Evolutionary conservation across 164 flowering plant genomes (phyloP).

Genomic region (Akebia trifoliata): DNA sequence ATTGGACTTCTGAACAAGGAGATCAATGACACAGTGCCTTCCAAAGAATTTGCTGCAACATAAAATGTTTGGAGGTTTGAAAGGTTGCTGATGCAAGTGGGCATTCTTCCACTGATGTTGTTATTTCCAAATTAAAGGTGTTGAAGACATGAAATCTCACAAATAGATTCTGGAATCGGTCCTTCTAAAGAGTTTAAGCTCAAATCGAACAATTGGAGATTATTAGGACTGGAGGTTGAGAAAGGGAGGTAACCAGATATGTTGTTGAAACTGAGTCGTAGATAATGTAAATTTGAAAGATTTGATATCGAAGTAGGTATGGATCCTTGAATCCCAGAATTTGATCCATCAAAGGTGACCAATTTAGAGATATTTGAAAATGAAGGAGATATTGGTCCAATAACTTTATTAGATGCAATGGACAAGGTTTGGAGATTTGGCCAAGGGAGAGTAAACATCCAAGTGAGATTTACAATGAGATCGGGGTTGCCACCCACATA

Average conservation of each 20-base stretch:
- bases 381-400: slow-evolving; percentile 7
- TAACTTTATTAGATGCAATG: not conserved
- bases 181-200: slow-evolving; percentile 11
- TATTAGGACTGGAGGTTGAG: no score
- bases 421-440: not conserved
- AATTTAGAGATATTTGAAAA: slow-evolving; percentile 16
- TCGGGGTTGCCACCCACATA: slow-evolving; percentile 10
- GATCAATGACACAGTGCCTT: slow-evolving; percentile 9
- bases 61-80: not conserved
- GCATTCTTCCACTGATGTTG: no score
- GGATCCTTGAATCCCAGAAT: slow-evolving; percentile 19
- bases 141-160: slow-evolving; percentile 14
- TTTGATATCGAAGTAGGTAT: slow-evolving; percentile 14
- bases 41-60: slow-evolving; percentile 4
- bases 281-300: slow-evolving; percentile 6
- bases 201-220: slow-evolving; percentile 5
- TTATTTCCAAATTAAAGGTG: slow-evolving; percentile 7
- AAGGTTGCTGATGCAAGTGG: slow-evolving; percentile 17
- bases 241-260: slow-evolving; percentile 14
- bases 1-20: slow-evolving; percentile 5
- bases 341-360: not conserved
- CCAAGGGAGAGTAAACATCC: no score
- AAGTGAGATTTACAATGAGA: slow-evolving; percentile 4
- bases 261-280: slow-evolving; percentile 16
- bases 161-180: slow-evolving; percentile 19